Base-by-base conservation (phyloP, 345 rosid species). In the Eucalyptus leucophloia region DNA sequence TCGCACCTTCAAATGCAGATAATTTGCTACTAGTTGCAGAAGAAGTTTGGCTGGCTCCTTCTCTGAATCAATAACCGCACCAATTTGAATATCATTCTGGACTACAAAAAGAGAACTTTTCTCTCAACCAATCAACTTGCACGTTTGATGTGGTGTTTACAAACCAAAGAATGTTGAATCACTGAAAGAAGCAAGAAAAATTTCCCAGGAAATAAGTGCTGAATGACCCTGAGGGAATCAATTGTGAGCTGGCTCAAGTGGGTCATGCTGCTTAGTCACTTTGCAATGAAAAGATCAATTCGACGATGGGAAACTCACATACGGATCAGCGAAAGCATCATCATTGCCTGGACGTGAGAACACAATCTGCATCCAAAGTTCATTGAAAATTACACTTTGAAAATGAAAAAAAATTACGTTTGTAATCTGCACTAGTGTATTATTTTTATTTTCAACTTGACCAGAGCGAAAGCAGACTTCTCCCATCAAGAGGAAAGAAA, bases 261-360 rank as follows among this genome's bases (percentile, higher is more conserved):
- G 12, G 77, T n/a, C 40, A 4, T 0, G 21, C 77, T 0, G 21
- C 77, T 65, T n/a, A 14, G 40, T n/a, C 77, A 14, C 77, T 65
- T 65, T 9, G 34, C 58, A 5, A 60, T 6, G 16, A 18, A 26
- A 40, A 15, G 69, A 87, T 87, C 86, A 89, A 58, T 80, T 87
- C 7, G 94, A 95, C 4, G 95, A 89, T 58, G 93, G 95, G 53
- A 95, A 94, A 40, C 92, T 51, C 86, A 85, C 51, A 93, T 93
- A 94, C 60, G 96, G 92, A 91, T 95, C 91, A 30, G 93, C 88
- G 13, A 96, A 91, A 49, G 96, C 95, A 50, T 91, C 89, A 15
- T 86, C 88, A 86, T 97, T 97, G 37, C 96, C 96, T 8, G 98
- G 99, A 8, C 96, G 96, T 3, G 98, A 97, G 87, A 95, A 94